phyloP scores from a whole-genome alignment of 805 yeast genomes.

The Metschnikowia santaceciliae region DNA sequence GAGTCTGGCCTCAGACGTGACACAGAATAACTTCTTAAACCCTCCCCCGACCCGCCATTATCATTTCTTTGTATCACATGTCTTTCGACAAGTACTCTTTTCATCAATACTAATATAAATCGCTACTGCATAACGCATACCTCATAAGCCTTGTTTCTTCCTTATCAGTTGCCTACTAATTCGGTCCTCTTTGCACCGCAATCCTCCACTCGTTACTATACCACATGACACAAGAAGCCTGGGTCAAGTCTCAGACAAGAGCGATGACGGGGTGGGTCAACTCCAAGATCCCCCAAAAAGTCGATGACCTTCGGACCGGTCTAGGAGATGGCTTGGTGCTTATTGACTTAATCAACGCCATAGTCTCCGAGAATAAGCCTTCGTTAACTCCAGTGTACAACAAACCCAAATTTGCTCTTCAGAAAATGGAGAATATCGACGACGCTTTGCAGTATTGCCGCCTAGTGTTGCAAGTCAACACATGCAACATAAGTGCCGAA shows the following conservation, averaged over 20 bases:
- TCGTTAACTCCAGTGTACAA: constrained; percentile 28
- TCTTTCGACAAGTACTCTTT: background rate
- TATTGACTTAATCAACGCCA: constrained; percentile 31
- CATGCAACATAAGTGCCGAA: constrained; percentile 45
- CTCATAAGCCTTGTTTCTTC: background rate
- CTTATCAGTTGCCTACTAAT: background rate
- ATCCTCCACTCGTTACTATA: background rate
- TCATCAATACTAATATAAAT: background rate
- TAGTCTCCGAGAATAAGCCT: constrained; percentile 19
- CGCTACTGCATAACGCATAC: background rate
- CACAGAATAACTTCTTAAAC: background rate
- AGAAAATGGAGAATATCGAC: constrained; percentile 45
- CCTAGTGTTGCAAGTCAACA: constrained; percentile 36
- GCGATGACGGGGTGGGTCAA: constrained; percentile 52
- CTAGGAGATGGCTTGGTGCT: constrained; percentile 40
- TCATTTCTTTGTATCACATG: background rate
- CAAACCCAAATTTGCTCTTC: constrained; percentile 41
- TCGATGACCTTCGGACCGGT: constrained; percentile 28
- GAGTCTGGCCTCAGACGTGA: constrained; percentile 1
- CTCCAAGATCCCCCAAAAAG: constrained; percentile 26
- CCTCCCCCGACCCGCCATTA: background rate
- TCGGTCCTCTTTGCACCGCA: background rate
- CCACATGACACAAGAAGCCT: constrained; percentile 17
- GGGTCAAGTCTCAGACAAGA: constrained; percentile 45
- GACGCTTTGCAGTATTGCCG: constrained; percentile 41